Conservation (phyloP, 352 stramenopile genomes). For the Plasmopara muralis region DNA sequence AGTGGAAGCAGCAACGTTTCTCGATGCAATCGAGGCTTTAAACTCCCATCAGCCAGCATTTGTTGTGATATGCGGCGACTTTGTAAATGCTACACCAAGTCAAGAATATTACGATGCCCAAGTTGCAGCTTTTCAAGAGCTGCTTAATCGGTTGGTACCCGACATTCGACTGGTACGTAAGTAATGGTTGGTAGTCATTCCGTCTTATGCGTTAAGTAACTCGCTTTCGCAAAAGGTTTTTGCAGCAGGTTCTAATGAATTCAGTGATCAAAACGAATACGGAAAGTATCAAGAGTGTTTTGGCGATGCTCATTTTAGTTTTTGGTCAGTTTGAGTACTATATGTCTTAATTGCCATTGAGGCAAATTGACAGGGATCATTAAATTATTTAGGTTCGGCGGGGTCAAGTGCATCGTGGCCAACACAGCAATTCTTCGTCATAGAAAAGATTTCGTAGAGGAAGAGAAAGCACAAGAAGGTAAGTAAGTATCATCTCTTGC, state of each 20-base stretch:
- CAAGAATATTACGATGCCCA: conserved; percentile 38
- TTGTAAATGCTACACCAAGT: conserved; percentile 35
- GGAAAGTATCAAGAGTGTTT: conserved; percentile 43
- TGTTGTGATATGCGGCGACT: conserved; percentile 60
- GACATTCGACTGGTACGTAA: conserved; percentile 50
- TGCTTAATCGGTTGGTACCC: conserved; percentile 53
- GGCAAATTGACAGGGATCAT: conserved; percentile 1
- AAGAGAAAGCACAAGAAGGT: conserved; percentile 55
- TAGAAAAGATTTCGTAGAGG: conserved; percentile 19
- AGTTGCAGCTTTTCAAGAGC: conserved; percentile 44
- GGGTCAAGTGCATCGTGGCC: conserved; percentile 72
- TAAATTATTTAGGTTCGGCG: conserved; percentile 44
- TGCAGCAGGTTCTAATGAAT: conserved; percentile 28
- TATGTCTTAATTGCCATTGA: background rate
- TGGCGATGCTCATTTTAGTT: conserved; percentile 63
- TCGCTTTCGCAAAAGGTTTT: conserved; percentile 34
- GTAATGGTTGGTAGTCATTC: background rate
- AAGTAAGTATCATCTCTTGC: background rate
- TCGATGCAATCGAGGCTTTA: conserved; percentile 34
- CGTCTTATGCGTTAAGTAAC: conserved; percentile 1
- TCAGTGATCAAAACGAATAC: conserved; percentile 12
- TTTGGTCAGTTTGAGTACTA: conserved; percentile 43
- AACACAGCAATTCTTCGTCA: conserved; percentile 47
- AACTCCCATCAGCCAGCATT: conserved; percentile 55
- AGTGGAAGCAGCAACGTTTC: conserved; percentile 34